Evolutionary conservation across 2,329 filamentous ascomycete genomes (phyloP).

Genomic region (Beauveria sp.): DNA sequence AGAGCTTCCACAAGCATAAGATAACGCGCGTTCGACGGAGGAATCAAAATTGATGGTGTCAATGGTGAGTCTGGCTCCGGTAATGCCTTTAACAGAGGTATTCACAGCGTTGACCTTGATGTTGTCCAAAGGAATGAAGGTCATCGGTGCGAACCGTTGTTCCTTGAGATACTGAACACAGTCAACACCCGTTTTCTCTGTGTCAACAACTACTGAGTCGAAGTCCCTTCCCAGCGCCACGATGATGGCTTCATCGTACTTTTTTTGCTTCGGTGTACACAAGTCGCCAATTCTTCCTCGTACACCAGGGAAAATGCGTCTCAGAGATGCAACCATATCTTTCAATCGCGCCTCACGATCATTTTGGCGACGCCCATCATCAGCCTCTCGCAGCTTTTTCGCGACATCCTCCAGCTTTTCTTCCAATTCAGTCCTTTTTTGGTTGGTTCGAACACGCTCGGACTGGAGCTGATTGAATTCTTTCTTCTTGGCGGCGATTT

Average conservation of each 20-base stretch:
- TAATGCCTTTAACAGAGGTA: slow-evolving; percentile 81
- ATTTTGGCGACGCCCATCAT: slow-evolving; percentile 77
- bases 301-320: slow-evolving; percentile 86
- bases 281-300: slow-evolving; percentile 84
- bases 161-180: slow-evolving; percentile 93
- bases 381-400: slow-evolving; percentile 73
- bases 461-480: slow-evolving; percentile 80
- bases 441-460: slow-evolving; percentile 71
- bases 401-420: slow-evolving; percentile 81
- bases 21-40: slow-evolving; percentile 82
- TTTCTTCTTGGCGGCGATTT: slow-evolving; percentile 85
- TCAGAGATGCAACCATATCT: slow-evolving; percentile 77
- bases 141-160: slow-evolving; percentile 78
- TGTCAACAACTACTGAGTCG: slow-evolving; percentile 90
- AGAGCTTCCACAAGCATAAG: slow-evolving; percentile 88
- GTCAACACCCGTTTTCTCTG: slow-evolving; percentile 86
- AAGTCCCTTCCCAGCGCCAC: slow-evolving; percentile 89
- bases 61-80: slow-evolving; percentile 80
- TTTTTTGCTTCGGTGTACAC: slow-evolving; percentile 94
- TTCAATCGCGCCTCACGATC: slow-evolving; percentile 72
- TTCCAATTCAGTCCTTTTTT: slow-evolving; percentile 80
- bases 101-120: slow-evolving; percentile 92
- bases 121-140: slow-evolving; percentile 93
- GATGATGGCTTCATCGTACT: slow-evolving; percentile 87
- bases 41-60: slow-evolving; percentile 94